Base-by-base conservation (phyloP, 495 filamentous ascomycete genomes). In the Hyphodiscus hymeniophilus region DNA sequence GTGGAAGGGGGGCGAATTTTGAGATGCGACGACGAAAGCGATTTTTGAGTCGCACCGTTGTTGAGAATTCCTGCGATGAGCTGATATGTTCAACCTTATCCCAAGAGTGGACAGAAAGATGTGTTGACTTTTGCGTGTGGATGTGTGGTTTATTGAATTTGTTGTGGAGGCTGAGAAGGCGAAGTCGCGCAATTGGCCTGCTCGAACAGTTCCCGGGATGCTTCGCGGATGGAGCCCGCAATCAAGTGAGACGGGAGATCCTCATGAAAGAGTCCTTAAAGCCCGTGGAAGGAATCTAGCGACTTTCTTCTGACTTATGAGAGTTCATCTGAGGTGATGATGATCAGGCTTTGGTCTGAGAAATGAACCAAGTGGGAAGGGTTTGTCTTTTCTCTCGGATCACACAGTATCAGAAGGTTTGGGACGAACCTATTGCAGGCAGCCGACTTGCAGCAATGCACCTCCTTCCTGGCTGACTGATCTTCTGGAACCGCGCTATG, bases 361-460 rank as follows among this genome's bases (percentile, higher is more conserved):
- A 60, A 62, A 56, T 52, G 50, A 51, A 48, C 51, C 45, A 58
- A 51, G 54, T 38, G 42, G 45, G 40, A 51, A 59, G 35, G 38
- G 52, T 55, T 50, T 55, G 55, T 56, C 54, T 60, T 57, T 57
- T 57, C 52, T 57, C 39, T 55, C 41, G 54, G 45, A 42, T 38
- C 36, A 18, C 45, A 45, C 38, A 50, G 54, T 48, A 48, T 57
- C 24, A 47, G 55, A 56, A 40, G 59, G 58, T 59, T 65, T 62
- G 50, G 65, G 43, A 70, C 66, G 61, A 68, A 67, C 65, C 61
- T 64, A 59, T 62, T 49, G 59, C 58, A 56, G 47, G 51, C 31
- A 51, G 49, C 60, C 57, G 58, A 41, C 51, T 36, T 52, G 54
- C 58, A 60, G 54, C 34, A 45, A 38, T 26, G 32, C 42, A 24